These are phyloP conservation scores for Colletotrichum lini DNA, from an alignment of 2,329 filamentous ascomycete genomes.

Conservation along the genomic window DNA sequence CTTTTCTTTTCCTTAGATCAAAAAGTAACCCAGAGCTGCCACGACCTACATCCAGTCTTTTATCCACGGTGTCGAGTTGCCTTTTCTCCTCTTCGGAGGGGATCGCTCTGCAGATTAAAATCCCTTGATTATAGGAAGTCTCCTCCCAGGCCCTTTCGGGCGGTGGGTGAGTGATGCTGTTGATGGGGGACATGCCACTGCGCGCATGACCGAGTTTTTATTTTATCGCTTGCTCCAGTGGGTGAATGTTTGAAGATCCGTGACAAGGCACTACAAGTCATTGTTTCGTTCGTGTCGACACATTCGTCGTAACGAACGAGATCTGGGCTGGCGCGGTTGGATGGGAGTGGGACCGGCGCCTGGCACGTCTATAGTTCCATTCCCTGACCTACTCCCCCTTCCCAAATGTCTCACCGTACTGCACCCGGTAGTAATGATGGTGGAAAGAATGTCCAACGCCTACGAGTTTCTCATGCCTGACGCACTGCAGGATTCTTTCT, in stretches of 20 bases:
- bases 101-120: conserved; percentile 70
- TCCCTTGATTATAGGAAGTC: conserved; percentile 76
- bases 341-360: too few relatives aligned
- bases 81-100: conserved; percentile 64
- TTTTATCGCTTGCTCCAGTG: too few relatives aligned
- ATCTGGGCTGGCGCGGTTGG: too few relatives aligned
- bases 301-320: too few relatives aligned
- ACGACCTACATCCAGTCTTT: conserved; percentile 71
- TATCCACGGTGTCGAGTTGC: conserved; percentile 74
- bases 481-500: too few relatives aligned
- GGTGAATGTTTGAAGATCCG: neutral
- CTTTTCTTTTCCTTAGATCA: conserved; percentile 68
- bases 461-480: too few relatives aligned
- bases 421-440: too few relatives aligned
- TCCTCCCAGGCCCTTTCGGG: conserved; percentile 60
- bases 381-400: too few relatives aligned
- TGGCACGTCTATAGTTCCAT: too few relatives aligned
- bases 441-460: too few relatives aligned
- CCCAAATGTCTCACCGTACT: too few relatives aligned
- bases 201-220: conserved; percentile 6
- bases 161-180: conserved; percentile 71
- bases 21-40: conserved; percentile 74
- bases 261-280: neutral
- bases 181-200: conserved; percentile 68
- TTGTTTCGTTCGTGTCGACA: too few relatives aligned